Percentiles rank a stretch among this genome's conserved stretches.
These are phyloP conservation scores for Dendrobium nobile DNA, from an alignment of 106 monocot species.

Conservation along the genomic window DNA sequence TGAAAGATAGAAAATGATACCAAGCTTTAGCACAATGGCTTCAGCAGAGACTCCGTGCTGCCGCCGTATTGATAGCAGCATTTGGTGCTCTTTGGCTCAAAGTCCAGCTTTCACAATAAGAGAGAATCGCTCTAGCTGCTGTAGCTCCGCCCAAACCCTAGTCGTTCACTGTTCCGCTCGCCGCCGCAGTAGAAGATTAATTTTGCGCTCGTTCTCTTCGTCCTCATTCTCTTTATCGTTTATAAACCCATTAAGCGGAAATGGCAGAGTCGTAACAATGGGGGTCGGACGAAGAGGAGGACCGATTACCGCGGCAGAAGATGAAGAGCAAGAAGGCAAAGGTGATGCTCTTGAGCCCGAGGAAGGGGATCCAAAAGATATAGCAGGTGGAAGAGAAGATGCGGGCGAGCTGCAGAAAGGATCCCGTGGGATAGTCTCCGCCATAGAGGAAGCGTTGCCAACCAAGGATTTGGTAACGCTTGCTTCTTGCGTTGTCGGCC, in stretches of 20 bases:
- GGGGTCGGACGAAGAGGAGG: neutral
- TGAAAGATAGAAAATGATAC: neutral
- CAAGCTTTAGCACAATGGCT: neutral
- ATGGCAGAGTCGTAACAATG: neutral
- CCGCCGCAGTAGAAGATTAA: neutral
- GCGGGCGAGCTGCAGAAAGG: neutral
- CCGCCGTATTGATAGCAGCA: neutral
- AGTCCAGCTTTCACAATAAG: neutral
- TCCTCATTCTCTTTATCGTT: neutral
- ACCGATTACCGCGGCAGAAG: neutral
- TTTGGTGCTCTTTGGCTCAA: neutral
- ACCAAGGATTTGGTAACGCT: constrained; percentile 40
- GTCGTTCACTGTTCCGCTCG: neutral
- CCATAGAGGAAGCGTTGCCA: constrained; percentile 17
- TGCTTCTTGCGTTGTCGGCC: constrained; percentile 71
- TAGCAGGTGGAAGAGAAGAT: neutral
- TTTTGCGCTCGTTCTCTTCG: neutral
- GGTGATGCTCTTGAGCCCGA: neutral
- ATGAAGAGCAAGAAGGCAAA: neutral
- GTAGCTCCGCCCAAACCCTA: neutral
- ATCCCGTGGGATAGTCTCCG: neutral
- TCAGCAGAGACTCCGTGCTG: neutral
- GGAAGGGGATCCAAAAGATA: neutral
- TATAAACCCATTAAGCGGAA: neutral
- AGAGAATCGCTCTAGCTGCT: neutral